Conservation (phyloP, 768 basidiomycete genomes). For the Xerocomellus dryophilus region DNA sequence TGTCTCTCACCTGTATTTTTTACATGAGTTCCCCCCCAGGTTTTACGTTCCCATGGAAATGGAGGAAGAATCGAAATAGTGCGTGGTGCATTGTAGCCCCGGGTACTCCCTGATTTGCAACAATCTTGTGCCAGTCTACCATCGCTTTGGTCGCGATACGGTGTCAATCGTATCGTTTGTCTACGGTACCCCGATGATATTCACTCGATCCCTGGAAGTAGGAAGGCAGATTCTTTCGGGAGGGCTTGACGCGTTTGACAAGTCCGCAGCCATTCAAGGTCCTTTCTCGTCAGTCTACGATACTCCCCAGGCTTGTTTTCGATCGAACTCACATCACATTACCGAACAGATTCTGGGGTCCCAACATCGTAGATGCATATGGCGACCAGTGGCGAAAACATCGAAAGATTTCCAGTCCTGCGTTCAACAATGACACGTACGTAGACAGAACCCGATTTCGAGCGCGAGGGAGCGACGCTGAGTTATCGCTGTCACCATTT, state of each 20-base stretch:
- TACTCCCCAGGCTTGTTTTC: no score
- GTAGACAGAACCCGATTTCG: not conserved
- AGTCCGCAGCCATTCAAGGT: slow-evolving; percentile 1
- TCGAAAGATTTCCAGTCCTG: slow-evolving; percentile 15
- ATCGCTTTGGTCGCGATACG: slow-evolving; percentile 10
- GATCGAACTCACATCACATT: not conserved
- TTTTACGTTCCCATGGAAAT: slow-evolving; percentile 18
- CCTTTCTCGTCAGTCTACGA: slow-evolving; percentile 1
- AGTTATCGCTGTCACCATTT: not conserved
- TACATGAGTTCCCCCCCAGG: not conserved
- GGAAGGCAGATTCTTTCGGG: slow-evolving; percentile 9
- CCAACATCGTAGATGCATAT: slow-evolving; percentile 10
- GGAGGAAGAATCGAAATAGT: slow-evolving; percentile 18
- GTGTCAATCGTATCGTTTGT: slow-evolving; percentile 20
- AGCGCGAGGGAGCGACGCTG: not conserved
- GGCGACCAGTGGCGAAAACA: slow-evolving; percentile 21
- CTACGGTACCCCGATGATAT: slow-evolving; percentile 10
- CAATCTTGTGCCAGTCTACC: slow-evolving; percentile 8
- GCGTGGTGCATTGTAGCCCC: not conserved
- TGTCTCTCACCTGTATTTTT: not conserved
- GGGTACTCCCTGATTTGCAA: not conserved
- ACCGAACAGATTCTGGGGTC: slow-evolving; percentile 19
- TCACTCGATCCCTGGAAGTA: slow-evolving; percentile 19
- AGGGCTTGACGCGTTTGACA: not conserved
- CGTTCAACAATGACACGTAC: slow-evolving; percentile 21